phyloP scores from a whole-genome alignment of 352 stramenopile genomes.

The Phytophthora megakarya region DNA sequence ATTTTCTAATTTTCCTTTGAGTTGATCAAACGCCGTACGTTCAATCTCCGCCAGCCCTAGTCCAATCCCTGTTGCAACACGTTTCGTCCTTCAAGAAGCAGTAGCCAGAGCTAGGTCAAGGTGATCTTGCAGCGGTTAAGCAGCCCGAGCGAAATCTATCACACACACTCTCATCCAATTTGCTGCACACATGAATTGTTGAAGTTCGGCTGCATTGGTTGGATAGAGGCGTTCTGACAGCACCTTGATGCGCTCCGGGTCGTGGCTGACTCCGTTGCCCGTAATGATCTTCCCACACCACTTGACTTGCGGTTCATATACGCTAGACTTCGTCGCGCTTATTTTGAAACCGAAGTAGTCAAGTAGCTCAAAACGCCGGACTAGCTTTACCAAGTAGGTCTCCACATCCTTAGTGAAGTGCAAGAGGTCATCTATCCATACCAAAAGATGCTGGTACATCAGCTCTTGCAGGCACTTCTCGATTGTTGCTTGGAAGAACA shows the following conservation, averaged over 20 bases:
- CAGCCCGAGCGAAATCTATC: not conserved
- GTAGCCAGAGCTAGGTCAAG: too few species aligned
- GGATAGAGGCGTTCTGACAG: not conserved
- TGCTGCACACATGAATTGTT: slow-evolving; percentile 10
- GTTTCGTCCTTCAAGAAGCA: too few species aligned
- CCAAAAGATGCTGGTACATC: slow-evolving; percentile 24
- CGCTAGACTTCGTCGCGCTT: slow-evolving; percentile 22
- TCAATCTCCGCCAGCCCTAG: too few species aligned
- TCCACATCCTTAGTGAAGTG: not conserved
- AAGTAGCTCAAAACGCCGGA: slow-evolving; percentile 27
- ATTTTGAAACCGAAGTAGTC: slow-evolving; percentile 34
- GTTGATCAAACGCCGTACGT: too few species aligned
- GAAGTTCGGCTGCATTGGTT: not conserved
- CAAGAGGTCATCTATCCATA: slow-evolving; percentile 35
- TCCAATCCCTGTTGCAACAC: too few species aligned
- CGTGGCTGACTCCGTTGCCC: not conserved
- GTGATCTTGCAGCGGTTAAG: not conserved
- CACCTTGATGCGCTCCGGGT: slow-evolving; percentile 3
- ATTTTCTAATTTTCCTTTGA: too few species aligned
- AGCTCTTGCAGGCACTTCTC: slow-evolving; percentile 18
- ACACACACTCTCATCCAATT: not conserved
- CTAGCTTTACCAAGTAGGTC: slow-evolving; percentile 25
- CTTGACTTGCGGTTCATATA: slow-evolving; percentile 22
- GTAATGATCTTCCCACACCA: slow-evolving; percentile 29
- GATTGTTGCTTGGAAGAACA: slow-evolving; percentile 32